A percentile compares a stretch with the other conserved stretches of the same genome.
phyloP scores from a whole-genome alignment of 306 rosid species.

The Gastrolobium bilobum region DNA sequence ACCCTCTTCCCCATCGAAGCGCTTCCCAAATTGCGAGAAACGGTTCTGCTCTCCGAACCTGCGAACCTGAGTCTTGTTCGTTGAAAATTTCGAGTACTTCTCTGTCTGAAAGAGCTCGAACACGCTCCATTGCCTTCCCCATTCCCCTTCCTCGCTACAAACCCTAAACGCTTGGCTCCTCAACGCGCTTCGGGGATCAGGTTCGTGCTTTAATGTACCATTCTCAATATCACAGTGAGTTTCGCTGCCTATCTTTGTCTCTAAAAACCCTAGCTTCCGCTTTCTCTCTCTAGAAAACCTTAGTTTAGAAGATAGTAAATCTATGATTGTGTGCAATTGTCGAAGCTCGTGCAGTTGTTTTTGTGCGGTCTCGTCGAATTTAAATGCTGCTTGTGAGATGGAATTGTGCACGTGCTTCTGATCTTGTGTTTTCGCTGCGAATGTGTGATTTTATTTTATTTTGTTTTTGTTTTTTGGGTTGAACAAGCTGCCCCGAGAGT shows the following conservation, averaged over 20 bases:
- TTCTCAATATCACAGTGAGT: constrained; percentile 77
- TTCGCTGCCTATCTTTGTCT: constrained; percentile 19
- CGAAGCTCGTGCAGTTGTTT: constrained; percentile 42
- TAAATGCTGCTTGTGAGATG: constrained; percentile 40
- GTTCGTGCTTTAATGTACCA: constrained; percentile 59
- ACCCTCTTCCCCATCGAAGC: constrained; percentile 25
- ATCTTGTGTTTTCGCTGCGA: constrained; percentile 53
- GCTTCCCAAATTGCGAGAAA: constrained; percentile 44
- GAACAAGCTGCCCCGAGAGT: constrained; percentile 39
- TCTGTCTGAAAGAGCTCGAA: constrained; percentile 66
- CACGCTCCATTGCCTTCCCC: constrained; percentile 42
- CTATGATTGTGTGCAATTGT: constrained; percentile 56
- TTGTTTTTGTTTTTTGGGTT: constrained; percentile 21
- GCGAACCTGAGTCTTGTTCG: constrained; percentile 59
- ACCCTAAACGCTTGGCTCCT: constrained; percentile 65
- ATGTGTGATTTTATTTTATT: constrained; percentile 45
- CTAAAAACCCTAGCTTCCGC: constrained; percentile 67
- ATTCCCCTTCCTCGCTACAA: constrained; percentile 56
- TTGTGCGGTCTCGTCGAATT: constrained; percentile 28
- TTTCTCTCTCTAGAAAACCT: constrained; percentile 46
- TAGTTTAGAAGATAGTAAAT: constrained; percentile 46
- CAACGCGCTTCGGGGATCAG: constrained; percentile 65
- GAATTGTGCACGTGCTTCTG: constrained; percentile 55
- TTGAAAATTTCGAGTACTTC: constrained; percentile 56
- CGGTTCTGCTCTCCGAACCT: constrained; percentile 59